Conservation (phyloP, 192 early-diverging fungal genomes). For the Geranomyces variabilis region DNA sequence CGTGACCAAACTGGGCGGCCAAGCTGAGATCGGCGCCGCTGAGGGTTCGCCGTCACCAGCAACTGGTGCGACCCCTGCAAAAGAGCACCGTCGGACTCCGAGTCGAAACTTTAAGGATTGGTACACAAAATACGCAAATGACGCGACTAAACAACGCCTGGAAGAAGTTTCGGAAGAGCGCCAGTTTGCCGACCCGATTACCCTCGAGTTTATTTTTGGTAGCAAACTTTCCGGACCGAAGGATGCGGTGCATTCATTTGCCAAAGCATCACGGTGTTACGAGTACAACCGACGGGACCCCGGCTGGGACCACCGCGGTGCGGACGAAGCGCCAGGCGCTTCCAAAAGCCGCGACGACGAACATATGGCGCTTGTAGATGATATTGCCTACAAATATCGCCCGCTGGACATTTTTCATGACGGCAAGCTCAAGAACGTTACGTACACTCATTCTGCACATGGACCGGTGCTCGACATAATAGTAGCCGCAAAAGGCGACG, state of each 20-base stretch:
- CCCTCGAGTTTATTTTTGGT: constrained; percentile 28
- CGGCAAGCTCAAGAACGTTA: constrained; percentile 30
- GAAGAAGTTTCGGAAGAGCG: constrained; percentile 20
- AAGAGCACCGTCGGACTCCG: constrained; percentile 14
- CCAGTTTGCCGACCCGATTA: constrained; percentile 30
- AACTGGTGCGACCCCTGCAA: background rate
- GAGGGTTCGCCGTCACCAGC: background rate
- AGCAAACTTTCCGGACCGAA: background rate
- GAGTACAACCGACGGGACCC: constrained; percentile 31
- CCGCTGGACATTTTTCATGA: constrained; percentile 37
- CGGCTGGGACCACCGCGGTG: constrained; percentile 25
- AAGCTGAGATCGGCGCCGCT: background rate
- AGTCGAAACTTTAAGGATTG: constrained; percentile 30
- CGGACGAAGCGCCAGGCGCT: constrained; percentile 24
- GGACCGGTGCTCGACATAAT: constrained; percentile 38
- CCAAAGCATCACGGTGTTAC: constrained; percentile 39
- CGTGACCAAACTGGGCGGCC: background rate
- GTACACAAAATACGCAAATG: constrained; percentile 26
- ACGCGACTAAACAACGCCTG: constrained; percentile 12
- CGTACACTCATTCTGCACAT: constrained; percentile 21
- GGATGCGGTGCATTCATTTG: constrained; percentile 39
- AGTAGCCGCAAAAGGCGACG: constrained; percentile 33
- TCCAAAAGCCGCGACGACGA: background rate
- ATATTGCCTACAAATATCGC: constrained; percentile 25
- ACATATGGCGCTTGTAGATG: constrained; percentile 14